A percentile compares a stretch with the other conserved stretches of the same genome.
phyloP scores from a whole-genome alignment of 2,329 filamentous ascomycete genomes.

The Stagonosporopsis chrysanthemi region DNA sequence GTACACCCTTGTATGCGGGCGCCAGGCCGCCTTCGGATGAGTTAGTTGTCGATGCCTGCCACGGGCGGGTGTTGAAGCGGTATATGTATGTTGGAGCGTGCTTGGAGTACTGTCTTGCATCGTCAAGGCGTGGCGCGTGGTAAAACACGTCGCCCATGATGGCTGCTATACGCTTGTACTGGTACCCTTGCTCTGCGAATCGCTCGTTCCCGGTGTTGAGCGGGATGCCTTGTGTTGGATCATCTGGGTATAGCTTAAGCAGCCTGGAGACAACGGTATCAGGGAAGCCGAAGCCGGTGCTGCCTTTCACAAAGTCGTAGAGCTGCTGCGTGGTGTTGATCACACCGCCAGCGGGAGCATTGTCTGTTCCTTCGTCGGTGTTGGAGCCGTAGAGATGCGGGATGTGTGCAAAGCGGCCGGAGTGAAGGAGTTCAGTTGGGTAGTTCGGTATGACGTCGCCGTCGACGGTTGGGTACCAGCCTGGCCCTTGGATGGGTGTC shows the following conservation, averaged over 20 bases:
- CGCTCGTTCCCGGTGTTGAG: conserved; percentile 42
- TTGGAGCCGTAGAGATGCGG: conserved; percentile 71
- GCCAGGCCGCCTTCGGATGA: conserved; percentile 53
- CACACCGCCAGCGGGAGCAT: conserved; percentile 59
- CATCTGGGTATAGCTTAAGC: conserved; percentile 47
- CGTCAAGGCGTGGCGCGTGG: conserved; percentile 60
- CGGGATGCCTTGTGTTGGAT: conserved; percentile 43
- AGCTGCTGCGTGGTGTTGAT: conserved; percentile 66
- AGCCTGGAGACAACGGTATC: conserved; percentile 41
- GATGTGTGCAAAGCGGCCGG: conserved; percentile 68
- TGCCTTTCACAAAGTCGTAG: conserved; percentile 43
- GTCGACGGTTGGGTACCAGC: conserved; percentile 60
- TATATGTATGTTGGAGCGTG: conserved; percentile 64
- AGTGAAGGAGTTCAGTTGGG: conserved; percentile 62
- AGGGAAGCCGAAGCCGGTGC: conserved; percentile 44
- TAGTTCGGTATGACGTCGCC: conserved; percentile 64
- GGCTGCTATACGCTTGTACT: conserved; percentile 65
- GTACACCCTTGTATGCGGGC: conserved; percentile 55
- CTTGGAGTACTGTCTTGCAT: conserved; percentile 56
- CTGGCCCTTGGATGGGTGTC: conserved; percentile 45
- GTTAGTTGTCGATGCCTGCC: conserved; percentile 31
- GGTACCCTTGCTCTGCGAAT: conserved; percentile 45
- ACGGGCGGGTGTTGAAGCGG: conserved; percentile 62
- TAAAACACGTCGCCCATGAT: conserved; percentile 63
- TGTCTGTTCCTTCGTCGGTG: conserved; percentile 70